Base-by-base conservation (phyloP, 345 rosid genomes). In the Eutrema heterophyllum region DNA sequence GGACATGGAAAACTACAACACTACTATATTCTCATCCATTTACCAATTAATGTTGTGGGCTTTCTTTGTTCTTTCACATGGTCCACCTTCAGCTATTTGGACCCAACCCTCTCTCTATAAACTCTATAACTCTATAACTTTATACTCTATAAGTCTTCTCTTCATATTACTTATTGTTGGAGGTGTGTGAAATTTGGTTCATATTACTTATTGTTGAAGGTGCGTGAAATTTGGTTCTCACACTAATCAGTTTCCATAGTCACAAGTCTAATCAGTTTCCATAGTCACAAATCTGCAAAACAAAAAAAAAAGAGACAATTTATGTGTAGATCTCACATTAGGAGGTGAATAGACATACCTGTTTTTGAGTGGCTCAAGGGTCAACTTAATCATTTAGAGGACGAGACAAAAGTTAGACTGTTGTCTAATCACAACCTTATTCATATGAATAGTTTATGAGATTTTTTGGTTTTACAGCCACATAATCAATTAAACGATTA, bases 1-100 rank as follows among this genome's bases (percentile, higher is more conserved):
- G 67, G 80, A 71, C 80, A 71, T 56, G 55, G 80, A 70, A 70
- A 76, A 63, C 67, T 56, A 76, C 75, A 70, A 70, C 54, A 64
- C 76, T 40, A 64, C 76, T 40, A 50, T 41, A 50, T 65, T 65
- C 62, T 71, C 77, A 56, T 62, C 54, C 65, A 33, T 14, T 70
- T 56, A 58, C 33, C 36, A 46, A 74, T 76, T 46, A 76, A 70
- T 69, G 70, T 38, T 76, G 80, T 70, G 80, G 79, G 74, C 74
- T 75, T 75, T 68, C 74, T 52, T 61, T 75, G 79, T 75, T 67
- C 5, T 51, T 52, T 54, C 79, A 69, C 79, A 76, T 76, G 70
- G 44, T 69, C 75, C 79, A 76, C 59, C 75, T 9, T 54, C 75
- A 54, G 61, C 64, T 69, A 53, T 54, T 63, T 76, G 70, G 52